Conservation (phyloP, 805 yeast species). For the Candida verbasci region DNA sequence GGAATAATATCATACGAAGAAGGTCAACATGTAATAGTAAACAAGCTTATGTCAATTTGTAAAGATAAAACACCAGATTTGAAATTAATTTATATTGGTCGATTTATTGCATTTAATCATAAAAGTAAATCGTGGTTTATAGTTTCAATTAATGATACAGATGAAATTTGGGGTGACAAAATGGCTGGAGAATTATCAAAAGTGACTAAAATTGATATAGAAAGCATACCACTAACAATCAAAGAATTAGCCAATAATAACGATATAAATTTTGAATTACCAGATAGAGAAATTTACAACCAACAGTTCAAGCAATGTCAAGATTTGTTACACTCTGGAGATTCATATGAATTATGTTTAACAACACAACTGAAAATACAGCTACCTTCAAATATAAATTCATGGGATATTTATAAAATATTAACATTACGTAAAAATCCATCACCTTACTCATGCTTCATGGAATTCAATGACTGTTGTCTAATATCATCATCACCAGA, state of each 20-base stretch:
- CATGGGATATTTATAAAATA: constrained; percentile 81
- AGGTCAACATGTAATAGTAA: constrained; percentile 47
- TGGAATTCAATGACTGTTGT: constrained; percentile 61
- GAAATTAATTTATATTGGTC: constrained; percentile 65
- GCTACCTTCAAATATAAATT: constrained; percentile 43
- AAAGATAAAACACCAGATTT: constrained; percentile 58
- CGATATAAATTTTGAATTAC: constrained; percentile 39
- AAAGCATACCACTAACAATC: constrained; percentile 16
- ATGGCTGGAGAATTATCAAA: constrained; percentile 9
- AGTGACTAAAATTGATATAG: constrained; percentile 13
- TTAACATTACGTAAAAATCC: constrained; percentile 68
- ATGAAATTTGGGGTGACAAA: constrained; percentile 31
- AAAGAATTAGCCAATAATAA: constrained; percentile 21
- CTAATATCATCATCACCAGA: constrained; percentile 92
- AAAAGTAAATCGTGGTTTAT: constrained; percentile 41
- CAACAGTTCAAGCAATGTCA: constrained; percentile 61
- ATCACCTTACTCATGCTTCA: constrained; percentile 84
- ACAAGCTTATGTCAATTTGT: constrained; percentile 31
- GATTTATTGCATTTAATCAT: constrained; percentile 57
- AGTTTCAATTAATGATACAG: constrained; percentile 44
- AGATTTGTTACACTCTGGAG: constrained; percentile 66
- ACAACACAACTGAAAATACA: constrained; percentile 67
- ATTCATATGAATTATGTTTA: constrained; percentile 89
- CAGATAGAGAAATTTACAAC: constrained; percentile 51
- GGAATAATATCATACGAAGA: constrained; percentile 89